These are phyloP conservation scores for Geotrichum fermentans DNA, from an alignment of 1,139 yeast genomes.

Conservation along the genomic window DNA sequence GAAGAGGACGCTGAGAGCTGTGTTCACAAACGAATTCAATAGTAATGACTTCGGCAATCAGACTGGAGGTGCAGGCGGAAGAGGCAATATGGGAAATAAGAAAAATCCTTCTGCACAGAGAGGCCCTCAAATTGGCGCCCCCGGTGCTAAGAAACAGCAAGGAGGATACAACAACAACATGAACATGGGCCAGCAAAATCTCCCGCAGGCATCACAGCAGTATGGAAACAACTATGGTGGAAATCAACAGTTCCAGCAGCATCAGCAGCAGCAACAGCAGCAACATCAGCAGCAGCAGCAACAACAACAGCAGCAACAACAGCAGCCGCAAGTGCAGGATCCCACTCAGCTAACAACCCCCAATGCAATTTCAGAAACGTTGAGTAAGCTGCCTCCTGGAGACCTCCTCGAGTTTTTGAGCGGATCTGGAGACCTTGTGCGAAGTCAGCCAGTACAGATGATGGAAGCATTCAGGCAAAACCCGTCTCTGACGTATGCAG, in stretches of 20 bases:
- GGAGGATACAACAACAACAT: conserved; percentile 16
- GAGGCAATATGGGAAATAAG: neutral
- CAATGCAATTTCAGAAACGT: conserved; percentile 57
- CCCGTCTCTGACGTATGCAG: conserved; percentile 76
- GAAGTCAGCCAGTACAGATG: conserved; percentile 59
- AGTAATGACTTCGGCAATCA: neutral
- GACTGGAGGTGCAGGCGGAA: neutral
- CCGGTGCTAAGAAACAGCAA: neutral
- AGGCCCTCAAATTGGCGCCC: neutral
- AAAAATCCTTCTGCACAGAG: neutral
- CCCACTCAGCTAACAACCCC: conserved; percentile 46
- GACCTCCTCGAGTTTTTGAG: conserved; percentile 53
- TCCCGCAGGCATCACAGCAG: neutral
- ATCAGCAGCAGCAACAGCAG: conserved; percentile 2
- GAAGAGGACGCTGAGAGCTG: conserved; percentile 59
- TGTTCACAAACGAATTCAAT: conserved; percentile 49
- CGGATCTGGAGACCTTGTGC: conserved; percentile 62
- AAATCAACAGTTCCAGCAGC: conserved; percentile 19
- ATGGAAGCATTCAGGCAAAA: conserved; percentile 59
- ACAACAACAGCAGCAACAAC: neutral
- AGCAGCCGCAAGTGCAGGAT: neutral
- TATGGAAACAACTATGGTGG: neutral
- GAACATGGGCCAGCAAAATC: conserved; percentile 19
- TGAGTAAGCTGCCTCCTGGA: conserved; percentile 53
- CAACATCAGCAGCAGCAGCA: conserved; percentile 11